phyloP scores from a whole-genome alignment of 352 stramenopile genomes.

The Globisporangium lucens region DNA sequence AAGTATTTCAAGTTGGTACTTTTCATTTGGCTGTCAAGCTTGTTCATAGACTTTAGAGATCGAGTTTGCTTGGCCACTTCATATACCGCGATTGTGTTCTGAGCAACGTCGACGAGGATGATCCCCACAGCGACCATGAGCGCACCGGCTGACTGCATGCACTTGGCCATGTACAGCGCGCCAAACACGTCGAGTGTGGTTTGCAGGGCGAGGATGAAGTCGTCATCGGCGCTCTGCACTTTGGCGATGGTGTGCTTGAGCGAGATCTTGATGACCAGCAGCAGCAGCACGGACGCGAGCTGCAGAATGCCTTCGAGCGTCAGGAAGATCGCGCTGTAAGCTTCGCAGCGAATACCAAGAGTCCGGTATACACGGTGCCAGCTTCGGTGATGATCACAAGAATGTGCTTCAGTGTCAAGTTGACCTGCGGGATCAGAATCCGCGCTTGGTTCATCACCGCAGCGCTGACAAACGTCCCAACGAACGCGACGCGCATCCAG shows the following conservation, averaged over 20 bases:
- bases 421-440: neutral
- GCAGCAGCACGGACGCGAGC: conserved; percentile 8
- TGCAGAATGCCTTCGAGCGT: neutral
- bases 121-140: neutral
- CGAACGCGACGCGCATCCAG: no score
- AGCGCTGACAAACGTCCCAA: neutral
- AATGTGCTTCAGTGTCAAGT: neutral
- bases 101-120: neutral
- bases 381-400: neutral
- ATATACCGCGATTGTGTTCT: neutral
- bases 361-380: neutral
- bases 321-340: conserved; percentile 1
- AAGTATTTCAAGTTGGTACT: neutral
- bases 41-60: neutral
- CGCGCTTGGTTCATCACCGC: neutral
- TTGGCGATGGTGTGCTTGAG: conserved; percentile 3
- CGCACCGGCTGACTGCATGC: conserved; percentile 6
- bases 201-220: neutral
- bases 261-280: conserved; percentile 1
- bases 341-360: neutral
- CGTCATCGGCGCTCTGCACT: neutral
- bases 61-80: neutral
- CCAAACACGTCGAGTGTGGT: conserved; percentile 28
- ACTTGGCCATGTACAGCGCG: conserved; percentile 29
- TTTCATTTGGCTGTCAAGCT: neutral